Base-by-base conservation (phyloP, 805 yeast species). In the Metschnikowia noctiluminum region DNA sequence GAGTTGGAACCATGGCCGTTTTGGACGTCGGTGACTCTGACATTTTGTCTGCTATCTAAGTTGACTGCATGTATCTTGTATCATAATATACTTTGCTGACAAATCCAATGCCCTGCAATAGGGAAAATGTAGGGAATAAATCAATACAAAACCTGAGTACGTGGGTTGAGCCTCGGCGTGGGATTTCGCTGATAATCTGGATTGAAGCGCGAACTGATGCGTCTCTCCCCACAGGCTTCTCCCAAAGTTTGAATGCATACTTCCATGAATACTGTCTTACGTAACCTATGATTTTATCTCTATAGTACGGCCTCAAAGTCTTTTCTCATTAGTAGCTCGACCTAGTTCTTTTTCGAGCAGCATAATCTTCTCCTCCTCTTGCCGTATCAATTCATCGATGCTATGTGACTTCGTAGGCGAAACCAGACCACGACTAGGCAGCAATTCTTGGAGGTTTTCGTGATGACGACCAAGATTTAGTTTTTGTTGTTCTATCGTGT, bases 21-120 rank as follows among this genome's bases (percentile, higher is more conserved):
- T 81, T 92, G 70, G 99, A 94, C 69, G 97, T 97, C 68, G 99
- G 99, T 91, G 99, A 94, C 82, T 94, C 99, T 69, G 99, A 94
- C 80, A 91, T 94, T 81, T 85, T 94, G 75, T 68, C 90, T 68
- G 73, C 89, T 52, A 42, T 71, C 72, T 78, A 57, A 57, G 40
- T 43, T 41, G 38, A 43, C 35, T 48, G 42, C 47, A 40, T 36
- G 28, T 28, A 42, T 38, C 40, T 30, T 48, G 49, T 44, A 48
- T 16, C 21, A 21, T 48, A 48, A 48, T 51, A 50, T 44, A 45
- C 46, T 16, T 37, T 38, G 52, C 46, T 45, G 52, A 48, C 51
- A 48, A 48, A 12, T 2, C 21, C 21, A 21, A 4, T 21, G 21
- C 4, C 21, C 21, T 21, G 21, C 4, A 21, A 21, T 21, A 21